phyloP scores from a whole-genome alignment of 1,284 basidiomycete species.

The Cutaneotrichosporon daszewskae region DNA sequence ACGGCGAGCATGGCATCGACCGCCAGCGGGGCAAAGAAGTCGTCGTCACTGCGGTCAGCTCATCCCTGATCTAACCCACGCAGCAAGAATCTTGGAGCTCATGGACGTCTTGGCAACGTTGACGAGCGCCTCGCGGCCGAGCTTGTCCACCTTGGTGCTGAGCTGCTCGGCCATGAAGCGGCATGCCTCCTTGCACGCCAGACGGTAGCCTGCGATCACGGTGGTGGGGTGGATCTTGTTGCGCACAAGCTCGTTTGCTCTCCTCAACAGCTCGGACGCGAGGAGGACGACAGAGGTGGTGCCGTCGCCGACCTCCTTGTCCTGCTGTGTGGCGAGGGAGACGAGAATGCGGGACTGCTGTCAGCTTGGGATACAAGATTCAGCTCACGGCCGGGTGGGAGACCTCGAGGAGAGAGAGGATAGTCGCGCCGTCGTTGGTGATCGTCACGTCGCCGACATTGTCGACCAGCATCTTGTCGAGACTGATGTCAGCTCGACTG shows the following conservation, averaged over 20 bases:
- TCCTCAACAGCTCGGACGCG: conserved; percentile 87
- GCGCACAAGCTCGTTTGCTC: conserved; percentile 97
- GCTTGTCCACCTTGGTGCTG: conserved; percentile 85
- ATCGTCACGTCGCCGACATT: conserved; percentile 99
- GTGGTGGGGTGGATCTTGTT: conserved; percentile 99
- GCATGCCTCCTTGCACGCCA: conserved; percentile 95
- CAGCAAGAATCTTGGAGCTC: conserved; percentile 98
- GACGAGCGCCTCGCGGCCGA: conserved; percentile 86
- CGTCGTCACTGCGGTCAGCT: conserved; percentile 69
- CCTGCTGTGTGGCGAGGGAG: conserved; percentile 97
- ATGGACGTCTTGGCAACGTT: conserved; percentile 99
- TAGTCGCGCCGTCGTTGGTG: conserved; percentile 98
- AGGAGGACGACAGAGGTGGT: conserved; percentile 98
- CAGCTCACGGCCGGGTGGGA: conserved; percentile 75
- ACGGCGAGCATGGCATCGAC: conserved; percentile 99
- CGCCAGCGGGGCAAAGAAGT: conserved; percentile 95
- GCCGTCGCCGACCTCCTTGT: conserved; percentile 98
- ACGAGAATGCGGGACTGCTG: conserved; percentile 76
- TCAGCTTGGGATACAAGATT: neutral
- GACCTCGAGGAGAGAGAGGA: conserved; percentile 84
- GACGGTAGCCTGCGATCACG: conserved; percentile 93
- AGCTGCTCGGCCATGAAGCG: conserved; percentile 98
- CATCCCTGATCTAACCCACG: conserved; percentile 54
- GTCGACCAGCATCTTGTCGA: conserved; percentile 98
- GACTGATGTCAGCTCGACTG: conserved; percentile 44